Evolutionary conservation across 169 alveolate genomes (phyloP).

Genomic region (Eimeria maxima): DNA sequence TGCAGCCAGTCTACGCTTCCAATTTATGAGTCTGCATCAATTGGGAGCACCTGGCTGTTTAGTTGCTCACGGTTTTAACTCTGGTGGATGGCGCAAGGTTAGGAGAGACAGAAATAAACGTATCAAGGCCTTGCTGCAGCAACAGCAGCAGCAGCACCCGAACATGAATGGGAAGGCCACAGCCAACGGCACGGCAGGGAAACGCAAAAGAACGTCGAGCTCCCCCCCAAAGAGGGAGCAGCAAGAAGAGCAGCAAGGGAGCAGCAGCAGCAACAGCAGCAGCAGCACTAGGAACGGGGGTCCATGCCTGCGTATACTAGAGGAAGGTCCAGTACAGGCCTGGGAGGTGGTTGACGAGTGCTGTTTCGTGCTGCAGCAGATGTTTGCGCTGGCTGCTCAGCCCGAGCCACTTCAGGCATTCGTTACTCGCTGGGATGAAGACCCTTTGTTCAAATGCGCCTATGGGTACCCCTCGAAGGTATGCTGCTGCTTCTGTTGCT

Average conservation of each 20-base stretch:
- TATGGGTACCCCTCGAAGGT: slow-evolving; percentile 78
- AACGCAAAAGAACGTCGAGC: too few relatives aligned
- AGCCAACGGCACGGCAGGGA: neutral
- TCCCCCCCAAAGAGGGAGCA: neutral
- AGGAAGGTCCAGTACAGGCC: slow-evolving; percentile 52
- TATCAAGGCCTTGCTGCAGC: neutral
- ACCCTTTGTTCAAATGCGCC: slow-evolving; percentile 73
- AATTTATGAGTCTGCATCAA: slow-evolving; percentile 78
- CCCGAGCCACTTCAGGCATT: slow-evolving; percentile 62
- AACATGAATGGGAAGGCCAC: neutral
- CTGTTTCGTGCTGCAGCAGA: slow-evolving; percentile 65
- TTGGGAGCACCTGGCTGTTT: slow-evolving; percentile 60
- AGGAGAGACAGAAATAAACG: slow-evolving; percentile 52
- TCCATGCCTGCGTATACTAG: slow-evolving; percentile 9
- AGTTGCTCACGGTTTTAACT: slow-evolving; percentile 77
- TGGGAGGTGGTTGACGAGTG: slow-evolving; percentile 77
- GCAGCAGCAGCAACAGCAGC: slow-evolving; percentile 28
- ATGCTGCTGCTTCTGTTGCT: slow-evolving; percentile 37
- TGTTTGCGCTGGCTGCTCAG: slow-evolving; percentile 47
- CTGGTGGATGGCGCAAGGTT: slow-evolving; percentile 46
- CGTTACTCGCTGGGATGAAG: slow-evolving; percentile 83
- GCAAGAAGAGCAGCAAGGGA: slow-evolving; percentile 12
- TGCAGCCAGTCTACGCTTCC: slow-evolving; percentile 30
- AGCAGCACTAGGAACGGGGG: slow-evolving; percentile 10
- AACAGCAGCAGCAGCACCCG: slow-evolving; percentile 22